Base-by-base conservation (phyloP, 768 basidiomycete genomes). In the Suillus subalutaceus region DNA sequence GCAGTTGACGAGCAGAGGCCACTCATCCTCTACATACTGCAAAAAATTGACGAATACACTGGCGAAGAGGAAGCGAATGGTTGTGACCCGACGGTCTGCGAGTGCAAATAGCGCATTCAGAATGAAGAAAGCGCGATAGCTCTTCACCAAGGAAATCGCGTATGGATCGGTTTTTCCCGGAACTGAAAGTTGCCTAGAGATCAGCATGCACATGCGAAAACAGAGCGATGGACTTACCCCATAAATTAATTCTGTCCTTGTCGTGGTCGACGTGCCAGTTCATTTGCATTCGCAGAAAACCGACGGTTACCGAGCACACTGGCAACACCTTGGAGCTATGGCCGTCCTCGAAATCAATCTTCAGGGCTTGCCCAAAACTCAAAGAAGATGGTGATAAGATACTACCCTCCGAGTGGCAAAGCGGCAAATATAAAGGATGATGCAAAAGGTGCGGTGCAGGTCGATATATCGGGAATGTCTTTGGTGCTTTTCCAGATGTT, bases 381-480 rank as follows among this genome's bases (percentile, higher is more conserved):
- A 38, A 38, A 38, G 56, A 58, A 23, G 56, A 58, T 38, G 37
- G 57, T 23, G 57, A 37, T 9, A 58, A 23, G n/a, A 4, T 9
- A 2, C 20, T 38, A 38, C 56, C 56, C 13, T 58, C 37, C 15
- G 37, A 23, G 3, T 37, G n/a, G 37, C 13, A 7, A 38, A 58
- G 35, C n/a, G 37, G 8, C 37, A 58, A 7, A 38, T 58, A 23
- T n/a, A 23, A 4, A 1, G 56, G 56, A 9, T 38, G 56, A 15
- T 16, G 37, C n/a, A 58, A n/a, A 23, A n/a, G 6, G 12, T 23
- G 37, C 4, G 52, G 18, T 0, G 32, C 2, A 35, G 69, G 69
- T 3, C 53, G 65, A 37, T 74, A 74, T 53, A 67, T 71, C 23
- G 73, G 68, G 12, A 73, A 73, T 44, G 64, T 56, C 35, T 73